Percentiles rank a stretch among this genome's conserved stretches.
Evolutionary conservation across 192 early-diverging fungal species (phyloP).

Genomic region (Podochytrium sp.): DNA sequence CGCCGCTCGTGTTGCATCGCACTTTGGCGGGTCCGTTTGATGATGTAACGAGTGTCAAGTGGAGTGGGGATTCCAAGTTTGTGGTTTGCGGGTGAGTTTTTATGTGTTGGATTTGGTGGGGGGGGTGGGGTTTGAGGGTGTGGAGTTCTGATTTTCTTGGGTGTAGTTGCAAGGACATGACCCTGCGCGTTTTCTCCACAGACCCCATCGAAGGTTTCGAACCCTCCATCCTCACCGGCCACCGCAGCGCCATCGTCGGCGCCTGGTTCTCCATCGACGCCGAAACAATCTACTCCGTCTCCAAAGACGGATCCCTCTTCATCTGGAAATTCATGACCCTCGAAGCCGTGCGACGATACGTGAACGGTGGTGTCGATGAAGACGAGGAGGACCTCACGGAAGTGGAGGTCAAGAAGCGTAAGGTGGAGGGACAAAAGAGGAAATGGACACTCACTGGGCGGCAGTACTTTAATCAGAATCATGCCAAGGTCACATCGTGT

Average conservation of each 20-base stretch:
- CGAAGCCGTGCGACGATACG: neutral
- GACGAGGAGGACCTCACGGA: conserved; percentile 52
- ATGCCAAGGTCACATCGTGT: conserved; percentile 77
- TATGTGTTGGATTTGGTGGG: conserved; percentile 47
- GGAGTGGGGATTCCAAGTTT: conserved; percentile 85
- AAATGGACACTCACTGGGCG: conserved; percentile 27
- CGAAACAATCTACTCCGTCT: conserved; percentile 81
- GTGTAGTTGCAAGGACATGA: conserved; percentile 80
- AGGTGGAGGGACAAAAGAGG: conserved; percentile 39
- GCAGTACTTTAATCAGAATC: conserved; percentile 83
- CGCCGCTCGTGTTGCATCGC: conserved; percentile 86
- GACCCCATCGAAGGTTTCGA: conserved; percentile 74
- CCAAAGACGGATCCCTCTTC: conserved; percentile 87
- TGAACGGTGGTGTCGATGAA: conserved; percentile 46
- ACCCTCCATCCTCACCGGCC: conserved; percentile 80
- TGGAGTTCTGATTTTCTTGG: neutral
- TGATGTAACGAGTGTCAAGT: conserved; percentile 79
- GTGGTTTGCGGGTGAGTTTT: conserved; percentile 43
- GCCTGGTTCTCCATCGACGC: conserved; percentile 79
- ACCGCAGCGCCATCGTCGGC: conserved; percentile 80
- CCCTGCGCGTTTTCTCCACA: conserved; percentile 70
- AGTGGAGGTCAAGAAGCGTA: conserved; percentile 53
- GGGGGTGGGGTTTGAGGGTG: too few species aligned
- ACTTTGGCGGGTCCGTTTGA: conserved; percentile 82
- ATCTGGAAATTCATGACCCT: conserved; percentile 63